phyloP scores from a whole-genome alignment of 2,329 filamentous ascomycete species.

The Cercospora sp. region DNA sequence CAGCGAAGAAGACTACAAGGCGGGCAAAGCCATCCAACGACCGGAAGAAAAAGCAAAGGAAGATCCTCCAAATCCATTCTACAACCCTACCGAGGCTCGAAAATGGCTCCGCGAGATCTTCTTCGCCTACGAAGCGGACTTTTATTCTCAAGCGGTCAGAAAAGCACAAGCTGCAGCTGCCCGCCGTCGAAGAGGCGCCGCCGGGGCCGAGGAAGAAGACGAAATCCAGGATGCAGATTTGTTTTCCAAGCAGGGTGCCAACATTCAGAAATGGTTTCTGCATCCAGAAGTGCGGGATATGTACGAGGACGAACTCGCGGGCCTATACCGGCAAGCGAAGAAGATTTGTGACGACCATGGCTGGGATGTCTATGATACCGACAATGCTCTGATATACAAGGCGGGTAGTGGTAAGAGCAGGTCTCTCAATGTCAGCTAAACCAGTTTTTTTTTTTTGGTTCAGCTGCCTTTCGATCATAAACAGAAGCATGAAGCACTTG shows the following conservation, averaged over 20 bases:
- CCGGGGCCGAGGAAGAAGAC: slow-evolving; percentile 10
- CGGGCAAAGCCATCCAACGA: slow-evolving; percentile 7
- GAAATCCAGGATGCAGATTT: slow-evolving; percentile 12
- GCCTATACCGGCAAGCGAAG: slow-evolving; percentile 31
- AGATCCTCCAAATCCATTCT: slow-evolving; percentile 30
- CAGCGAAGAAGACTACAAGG: slow-evolving; percentile 26
- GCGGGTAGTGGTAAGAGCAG: slow-evolving; percentile 17
- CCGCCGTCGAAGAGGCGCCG: not conserved
- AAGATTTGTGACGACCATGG: slow-evolving; percentile 33
- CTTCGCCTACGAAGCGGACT: slow-evolving; percentile 27
- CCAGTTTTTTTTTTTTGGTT: not conserved
- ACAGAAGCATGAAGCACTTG: not conserved
- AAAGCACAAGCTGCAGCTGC: not conserved
- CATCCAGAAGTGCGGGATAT: slow-evolving; percentile 31
- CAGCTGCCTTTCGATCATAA: not conserved
- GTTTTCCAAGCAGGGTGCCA: not conserved
- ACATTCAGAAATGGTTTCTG: slow-evolving; percentile 29
- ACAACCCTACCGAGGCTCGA: slow-evolving; percentile 28
- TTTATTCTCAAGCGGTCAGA: slow-evolving; percentile 1
- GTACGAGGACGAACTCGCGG: slow-evolving; percentile 32
- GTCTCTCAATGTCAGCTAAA: not conserved
- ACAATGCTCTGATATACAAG: slow-evolving; percentile 33
- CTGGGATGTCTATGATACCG: slow-evolving; percentile 33
- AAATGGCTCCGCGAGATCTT: slow-evolving; percentile 31
- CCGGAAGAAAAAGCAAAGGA: slow-evolving; percentile 15